Evolutionary conservation across 75 land plant species (phyloP), one percentile per base, ranked within the genome.

Genomic region (Pseudotsuga menziesii): DNA sequence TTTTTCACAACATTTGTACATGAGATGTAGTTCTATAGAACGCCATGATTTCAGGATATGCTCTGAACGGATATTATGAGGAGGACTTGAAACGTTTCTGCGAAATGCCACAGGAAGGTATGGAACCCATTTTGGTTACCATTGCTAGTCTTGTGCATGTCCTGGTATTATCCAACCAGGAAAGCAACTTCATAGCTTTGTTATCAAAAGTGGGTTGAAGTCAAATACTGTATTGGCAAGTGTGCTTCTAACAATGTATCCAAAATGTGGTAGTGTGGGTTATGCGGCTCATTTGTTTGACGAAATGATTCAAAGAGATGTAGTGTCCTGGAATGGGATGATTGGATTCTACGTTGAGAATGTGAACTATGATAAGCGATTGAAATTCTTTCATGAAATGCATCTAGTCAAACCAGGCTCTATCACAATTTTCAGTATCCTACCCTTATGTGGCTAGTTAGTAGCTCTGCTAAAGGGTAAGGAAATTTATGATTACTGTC

Each of bases 331-430:
- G 61, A 86, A 80, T 71, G 57, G 78, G 20, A 76, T 86, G 78
- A 83, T 86, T 64, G 78, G 78, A 13, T 80, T 79, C 5, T 86
- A 75, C 79, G 85, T 79, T 5, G 78, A 80, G 39, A 81, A 83
- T 71, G 88, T 85, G 41, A 75, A 77, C 54, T 44, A 72, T 19
- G 54, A 14, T 14, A 82, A 82, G 54, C 78, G 74, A 2, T 39
- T 83, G 39, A 75, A 74, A 77, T 71, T 78, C 15, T 80, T 83
- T 72, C 75, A 70, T 5, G 71, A 66, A 52, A 80, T 83, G 80
- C 62, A 75, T 74, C 44, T 27, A 15, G 6, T 83, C 19, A 19
- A 78, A 75, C 88, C 88, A 8, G 78, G 63, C 58, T 57, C 69
- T 19, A 52, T 82, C 4, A 82, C 84, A 12, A 78, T 85, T 79